Conservation (phyloP, 192 early-diverging fungal genomes). For the Lunasporangiospora selenospora region DNA sequence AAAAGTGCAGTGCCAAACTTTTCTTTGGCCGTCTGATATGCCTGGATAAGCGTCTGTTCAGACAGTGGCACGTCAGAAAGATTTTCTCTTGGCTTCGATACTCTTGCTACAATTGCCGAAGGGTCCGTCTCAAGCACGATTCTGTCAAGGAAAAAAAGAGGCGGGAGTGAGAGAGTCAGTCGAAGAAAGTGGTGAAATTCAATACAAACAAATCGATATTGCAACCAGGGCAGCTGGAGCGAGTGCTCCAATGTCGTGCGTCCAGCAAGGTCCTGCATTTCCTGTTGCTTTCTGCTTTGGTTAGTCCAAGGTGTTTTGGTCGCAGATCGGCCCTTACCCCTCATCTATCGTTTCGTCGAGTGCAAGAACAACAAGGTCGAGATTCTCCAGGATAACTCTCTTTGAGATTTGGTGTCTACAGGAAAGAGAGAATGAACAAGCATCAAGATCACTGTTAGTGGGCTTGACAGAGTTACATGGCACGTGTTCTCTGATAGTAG, state of each 20-base stretch:
- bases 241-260: too few species aligned
- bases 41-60: slow-evolving; percentile 78
- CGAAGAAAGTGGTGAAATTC: too few species aligned
- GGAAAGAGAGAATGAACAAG: too few species aligned
- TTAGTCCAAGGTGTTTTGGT: too few species aligned
- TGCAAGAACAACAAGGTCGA: slow-evolving; percentile 89
- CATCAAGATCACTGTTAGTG: too few species aligned
- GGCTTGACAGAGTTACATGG: too few species aligned
- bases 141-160: slow-evolving; percentile 33
- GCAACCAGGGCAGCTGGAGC: too few species aligned
- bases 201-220: too few species aligned
- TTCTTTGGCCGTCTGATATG: slow-evolving; percentile 81
- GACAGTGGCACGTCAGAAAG: slow-evolving; percentile 76
- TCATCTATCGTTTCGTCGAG: slow-evolving; percentile 97
- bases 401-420: slow-evolving; percentile 90
- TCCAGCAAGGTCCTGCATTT: too few species aligned
- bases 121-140: slow-evolving; percentile 80
- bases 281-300: too few species aligned
- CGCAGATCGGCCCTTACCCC: slow-evolving; percentile 73
- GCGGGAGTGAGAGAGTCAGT: neutral
- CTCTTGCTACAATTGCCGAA: slow-evolving; percentile 75
- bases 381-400: slow-evolving; percentile 86
- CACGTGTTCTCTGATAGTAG: slow-evolving; percentile 1
- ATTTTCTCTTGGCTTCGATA: slow-evolving; percentile 78
- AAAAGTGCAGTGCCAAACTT: slow-evolving; percentile 70